These are phyloP conservation scores for Colletotrichum tropicicola DNA, from an alignment of 2,329 filamentous ascomycete genomes.

Conservation along the genomic window DNA sequence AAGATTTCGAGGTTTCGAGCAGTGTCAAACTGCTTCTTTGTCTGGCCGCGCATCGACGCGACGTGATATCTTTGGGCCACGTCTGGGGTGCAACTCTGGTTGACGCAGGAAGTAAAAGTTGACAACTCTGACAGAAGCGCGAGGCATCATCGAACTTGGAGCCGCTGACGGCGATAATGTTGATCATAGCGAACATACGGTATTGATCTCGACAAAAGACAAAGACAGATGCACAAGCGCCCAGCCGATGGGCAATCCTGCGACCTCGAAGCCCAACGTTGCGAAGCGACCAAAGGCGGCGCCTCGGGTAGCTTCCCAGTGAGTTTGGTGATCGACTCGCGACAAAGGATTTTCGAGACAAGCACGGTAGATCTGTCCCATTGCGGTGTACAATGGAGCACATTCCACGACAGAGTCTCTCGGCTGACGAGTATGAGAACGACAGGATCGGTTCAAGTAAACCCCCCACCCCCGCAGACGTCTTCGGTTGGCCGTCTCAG, in stretches of 20 bases:
- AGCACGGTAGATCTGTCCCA: neutral
- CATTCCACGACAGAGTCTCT: neutral
- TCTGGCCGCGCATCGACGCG: neutral
- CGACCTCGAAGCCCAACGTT: neutral
- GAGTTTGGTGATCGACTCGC: neutral
- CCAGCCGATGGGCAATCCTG: neutral
- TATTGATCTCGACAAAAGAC: neutral
- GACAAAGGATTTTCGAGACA: constrained; percentile 9
- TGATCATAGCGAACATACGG: neutral
- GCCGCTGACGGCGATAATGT: neutral
- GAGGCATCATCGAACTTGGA: neutral
- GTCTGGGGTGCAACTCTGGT: neutral
- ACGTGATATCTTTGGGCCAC: neutral
- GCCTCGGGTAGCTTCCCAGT: neutral
- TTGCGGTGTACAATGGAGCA: neutral
- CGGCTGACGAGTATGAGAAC: neutral
- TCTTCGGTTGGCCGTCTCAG: neutral
- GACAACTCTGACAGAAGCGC: neutral
- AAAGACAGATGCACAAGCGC: neutral
- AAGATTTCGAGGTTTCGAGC: too few relatives aligned
- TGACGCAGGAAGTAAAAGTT: neutral
- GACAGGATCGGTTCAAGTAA: neutral
- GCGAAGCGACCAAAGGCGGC: neutral
- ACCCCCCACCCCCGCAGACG: too few relatives aligned
- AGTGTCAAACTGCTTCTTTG: too few relatives aligned